Conservation (phyloP, 768 basidiomycete genomes). For the Neoboletus magnificus region DNA sequence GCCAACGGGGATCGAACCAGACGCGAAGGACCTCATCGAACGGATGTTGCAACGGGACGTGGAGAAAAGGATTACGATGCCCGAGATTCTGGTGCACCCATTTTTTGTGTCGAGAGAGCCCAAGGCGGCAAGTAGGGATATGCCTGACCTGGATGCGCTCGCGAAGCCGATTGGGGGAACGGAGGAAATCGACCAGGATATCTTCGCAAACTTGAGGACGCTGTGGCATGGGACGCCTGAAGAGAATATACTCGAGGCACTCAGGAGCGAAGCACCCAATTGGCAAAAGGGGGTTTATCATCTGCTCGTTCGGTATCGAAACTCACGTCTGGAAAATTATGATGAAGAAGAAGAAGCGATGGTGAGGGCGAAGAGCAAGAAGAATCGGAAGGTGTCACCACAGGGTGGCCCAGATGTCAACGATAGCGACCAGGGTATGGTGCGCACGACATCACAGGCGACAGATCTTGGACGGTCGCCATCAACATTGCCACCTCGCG, state of each 20-base stretch:
- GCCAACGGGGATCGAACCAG: slow-evolving; percentile 63
- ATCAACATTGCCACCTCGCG: slow-evolving; percentile 48
- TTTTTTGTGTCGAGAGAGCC: slow-evolving; percentile 64
- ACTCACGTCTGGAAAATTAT: slow-evolving; percentile 67
- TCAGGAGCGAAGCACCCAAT: slow-evolving; percentile 66
- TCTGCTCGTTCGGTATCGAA: slow-evolving; percentile 80
- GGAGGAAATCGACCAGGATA: slow-evolving; percentile 79
- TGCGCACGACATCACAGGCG: slow-evolving; percentile 24
- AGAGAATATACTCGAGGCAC: slow-evolving; percentile 63
- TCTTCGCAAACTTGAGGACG: slow-evolving; percentile 85
- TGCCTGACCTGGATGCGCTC: slow-evolving; percentile 65
- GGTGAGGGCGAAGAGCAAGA: slow-evolving; percentile 31
- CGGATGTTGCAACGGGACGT: slow-evolving; percentile 81
- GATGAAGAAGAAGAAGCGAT: slow-evolving; percentile 62
- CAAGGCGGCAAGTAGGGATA: slow-evolving; percentile 38
- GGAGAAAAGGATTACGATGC: slow-evolving; percentile 74
- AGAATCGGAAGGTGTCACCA: slow-evolving; percentile 35
- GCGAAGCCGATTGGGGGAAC: slow-evolving; percentile 61
- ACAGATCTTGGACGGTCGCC: slow-evolving; percentile 28
- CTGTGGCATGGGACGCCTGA: slow-evolving; percentile 87
- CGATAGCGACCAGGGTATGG: slow-evolving; percentile 14
- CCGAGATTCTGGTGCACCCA: slow-evolving; percentile 74
- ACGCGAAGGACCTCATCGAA: slow-evolving; percentile 72
- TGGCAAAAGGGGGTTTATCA: slow-evolving; percentile 98
- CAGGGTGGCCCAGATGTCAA: slow-evolving; percentile 26